Base-by-base conservation (phyloP, 768 basidiomycete species). In the Termitomyces sp. region DNA sequence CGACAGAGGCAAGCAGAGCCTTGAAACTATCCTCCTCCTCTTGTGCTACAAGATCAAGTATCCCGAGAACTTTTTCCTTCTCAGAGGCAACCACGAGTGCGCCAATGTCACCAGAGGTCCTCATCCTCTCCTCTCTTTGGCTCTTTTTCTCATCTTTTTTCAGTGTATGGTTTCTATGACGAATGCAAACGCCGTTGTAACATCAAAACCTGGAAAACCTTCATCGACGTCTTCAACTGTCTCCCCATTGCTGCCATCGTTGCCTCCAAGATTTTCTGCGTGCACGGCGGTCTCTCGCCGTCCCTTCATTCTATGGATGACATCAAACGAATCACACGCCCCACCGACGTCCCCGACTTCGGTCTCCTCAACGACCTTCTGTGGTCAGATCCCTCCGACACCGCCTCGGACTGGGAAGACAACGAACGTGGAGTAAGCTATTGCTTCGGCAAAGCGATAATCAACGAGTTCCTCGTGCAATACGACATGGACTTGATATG, bases 21-120 rank as follows among this genome's bases (percentile, higher is more conserved):
- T 99, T 59, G 97, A 99, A 73, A 98, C 97, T 16, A 98, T 99
- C 68, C 84, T 98, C 26, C 84, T 99, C 49, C 79, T 99, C 41
- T 79, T 98, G 42, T 98, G 97, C 73, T 98, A 98, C 85, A 99
- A 99, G 81, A 92, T 99, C 79, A 98, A 98, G 74, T 99, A 95
- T 73, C 97, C 97, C 8, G 97, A 99, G 76, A 98, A 98, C 76
- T 98, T 99, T 77, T 98, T 98, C 79, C 80, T 99, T 39, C 76
- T 99, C 53, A 83, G 97, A 67, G 97, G 97, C 43, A 99, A 99
- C 72, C 97, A 99, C 71, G 97, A 99, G 77, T 98, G 96, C 69
- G 97, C 97, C 47, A 98, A 98, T 68, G 97, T 99, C 54, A 99
- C 97, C 55, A 80, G 97, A 86, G 96, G 95, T 94, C 48, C 29